Percentiles rank a stretch among this genome's conserved stretches.
These are phyloP conservation scores for Gossypium aridum DNA, from an alignment of 441 rosid genomes.

Conservation along the genomic window DNA sequence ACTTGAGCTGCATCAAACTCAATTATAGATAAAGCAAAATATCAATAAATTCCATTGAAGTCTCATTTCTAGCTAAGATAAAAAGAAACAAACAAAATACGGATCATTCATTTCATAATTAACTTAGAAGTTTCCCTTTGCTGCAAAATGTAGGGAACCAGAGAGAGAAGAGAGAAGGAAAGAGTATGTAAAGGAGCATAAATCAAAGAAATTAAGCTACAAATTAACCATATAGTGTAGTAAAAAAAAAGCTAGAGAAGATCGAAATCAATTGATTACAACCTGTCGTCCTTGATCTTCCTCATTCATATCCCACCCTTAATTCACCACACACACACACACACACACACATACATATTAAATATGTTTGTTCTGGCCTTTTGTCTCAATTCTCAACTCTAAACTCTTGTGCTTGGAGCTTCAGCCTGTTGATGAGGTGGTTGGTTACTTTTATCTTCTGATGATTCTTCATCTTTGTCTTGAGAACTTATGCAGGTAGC, in stretches of 20 bases:
- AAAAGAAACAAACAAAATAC: background rate
- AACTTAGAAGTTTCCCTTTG: background rate
- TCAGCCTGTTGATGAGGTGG: constrained; percentile 7
- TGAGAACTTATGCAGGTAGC: constrained; percentile 15
- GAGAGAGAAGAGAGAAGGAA: background rate
- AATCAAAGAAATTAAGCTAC: background rate
- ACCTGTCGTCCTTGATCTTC: background rate
- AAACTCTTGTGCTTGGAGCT: background rate
- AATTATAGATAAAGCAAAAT: background rate
- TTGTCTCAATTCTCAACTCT: constrained; percentile 5
- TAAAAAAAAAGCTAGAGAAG: background rate
- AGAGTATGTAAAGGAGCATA: background rate
- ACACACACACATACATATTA: no score
- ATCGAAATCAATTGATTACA: background rate
- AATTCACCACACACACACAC: no score
- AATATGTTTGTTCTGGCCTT: constrained; percentile 17
- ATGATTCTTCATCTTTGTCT: constrained; percentile 32
- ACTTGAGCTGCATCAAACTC: background rate
- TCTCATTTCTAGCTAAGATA: background rate
- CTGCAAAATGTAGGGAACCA: background rate
- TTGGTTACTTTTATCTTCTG: constrained; percentile 12
- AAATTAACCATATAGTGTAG: background rate
- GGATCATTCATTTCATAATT: background rate
- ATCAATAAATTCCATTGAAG: background rate
- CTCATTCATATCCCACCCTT: background rate